Percentiles rank a stretch among this genome's conserved stretches.
Conservation (phyloP, 208 protist species). For the Kentomonas sorsogonicus region DNA sequence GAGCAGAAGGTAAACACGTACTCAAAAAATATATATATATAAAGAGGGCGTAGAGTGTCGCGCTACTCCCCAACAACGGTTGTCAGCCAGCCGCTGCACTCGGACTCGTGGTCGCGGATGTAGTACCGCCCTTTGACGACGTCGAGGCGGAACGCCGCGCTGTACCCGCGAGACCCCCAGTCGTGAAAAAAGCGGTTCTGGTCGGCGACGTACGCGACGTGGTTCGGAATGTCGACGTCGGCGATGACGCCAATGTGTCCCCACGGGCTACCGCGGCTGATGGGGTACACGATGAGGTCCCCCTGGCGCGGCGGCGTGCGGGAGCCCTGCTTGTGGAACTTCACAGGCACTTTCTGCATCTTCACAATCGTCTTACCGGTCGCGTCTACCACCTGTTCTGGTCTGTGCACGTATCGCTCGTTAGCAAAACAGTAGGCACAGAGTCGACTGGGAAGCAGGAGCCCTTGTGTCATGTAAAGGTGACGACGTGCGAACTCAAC, state of each 20-base stretch:
- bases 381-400: slow-evolving; percentile 13
- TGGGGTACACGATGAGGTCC: slow-evolving; percentile 78
- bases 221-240: slow-evolving; percentile 25
- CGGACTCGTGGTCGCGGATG: slow-evolving; percentile 54
- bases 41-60: no score
- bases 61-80: no score
- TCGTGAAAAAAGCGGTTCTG: slow-evolving; percentile 78
- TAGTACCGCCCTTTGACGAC: slow-evolving; percentile 38
- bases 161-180: slow-evolving; percentile 47
- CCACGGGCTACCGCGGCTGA: slow-evolving; percentile 43
- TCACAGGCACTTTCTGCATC: slow-evolving; percentile 36
- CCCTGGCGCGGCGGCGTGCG: slow-evolving; percentile 32
- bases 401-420: slow-evolving; percentile 23
- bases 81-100: slow-evolving; percentile 58
- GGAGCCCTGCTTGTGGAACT: slow-evolving; percentile 49
- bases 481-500: slow-evolving; percentile 82
- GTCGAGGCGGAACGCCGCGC: slow-evolving; percentile 46
- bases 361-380: slow-evolving; percentile 11
- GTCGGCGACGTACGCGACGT: slow-evolving; percentile 56
- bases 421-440: slow-evolving; percentile 41
- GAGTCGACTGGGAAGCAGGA: slow-evolving; percentile 46
- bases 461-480: slow-evolving; percentile 53
- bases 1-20: no score
- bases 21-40: neutral
- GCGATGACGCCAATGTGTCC: slow-evolving; percentile 84